Evolutionary conservation across 345 rosid species (phyloP).

Genomic region (Atalantia buxifolia): DNA sequence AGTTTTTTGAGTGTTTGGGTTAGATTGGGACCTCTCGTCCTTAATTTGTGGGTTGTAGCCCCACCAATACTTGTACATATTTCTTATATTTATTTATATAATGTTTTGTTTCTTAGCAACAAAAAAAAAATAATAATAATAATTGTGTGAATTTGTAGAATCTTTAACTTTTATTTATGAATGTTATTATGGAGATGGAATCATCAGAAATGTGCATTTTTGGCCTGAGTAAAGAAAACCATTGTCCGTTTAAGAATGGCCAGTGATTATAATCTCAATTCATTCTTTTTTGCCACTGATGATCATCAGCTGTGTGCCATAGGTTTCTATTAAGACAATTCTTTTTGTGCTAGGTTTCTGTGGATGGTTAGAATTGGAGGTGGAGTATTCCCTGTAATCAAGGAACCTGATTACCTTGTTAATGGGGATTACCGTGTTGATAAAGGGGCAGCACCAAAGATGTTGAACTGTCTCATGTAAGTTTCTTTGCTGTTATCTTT

Average conservation of each 20-base stretch:
- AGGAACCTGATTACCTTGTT: constrained; percentile 96
- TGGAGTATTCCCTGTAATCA: constrained; percentile 94
- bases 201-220: neutral
- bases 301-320: neutral
- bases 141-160: neutral
- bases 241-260: neutral
- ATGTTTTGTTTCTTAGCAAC: too few species aligned
- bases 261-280: neutral
- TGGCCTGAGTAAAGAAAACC: neutral
- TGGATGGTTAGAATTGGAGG: constrained; percentile 99
- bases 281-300: neutral
- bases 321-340: constrained; percentile 8
- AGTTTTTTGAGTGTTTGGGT: too few species aligned
- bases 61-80: too few species aligned
- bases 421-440: constrained; percentile 98
- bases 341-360: constrained; percentile 60
- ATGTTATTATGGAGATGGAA: neutral
- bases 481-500: constrained; percentile 16
- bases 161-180: neutral
- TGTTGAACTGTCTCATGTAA: constrained; percentile 99
- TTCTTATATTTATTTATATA: too few species aligned
- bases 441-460: constrained; percentile 97
- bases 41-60: too few species aligned
- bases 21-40: too few species aligned
- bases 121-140: too few species aligned